phyloP scores from a whole-genome alignment of 2,329 filamentous ascomycete genomes.

The Epichloe baconii region DNA sequence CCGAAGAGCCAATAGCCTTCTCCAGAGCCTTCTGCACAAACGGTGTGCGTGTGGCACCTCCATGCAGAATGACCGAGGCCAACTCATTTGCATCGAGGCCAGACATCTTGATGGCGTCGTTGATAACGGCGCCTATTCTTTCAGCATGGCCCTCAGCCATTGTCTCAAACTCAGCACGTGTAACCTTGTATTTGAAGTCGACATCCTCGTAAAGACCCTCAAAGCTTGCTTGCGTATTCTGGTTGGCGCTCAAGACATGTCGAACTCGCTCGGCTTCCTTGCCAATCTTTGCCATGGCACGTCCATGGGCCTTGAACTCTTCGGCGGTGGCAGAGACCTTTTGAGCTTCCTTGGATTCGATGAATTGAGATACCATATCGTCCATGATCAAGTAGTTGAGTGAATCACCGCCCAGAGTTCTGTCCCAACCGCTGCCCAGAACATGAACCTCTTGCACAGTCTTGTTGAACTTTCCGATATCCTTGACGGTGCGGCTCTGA shows the following conservation, averaged over 20 bases:
- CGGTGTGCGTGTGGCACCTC: slow-evolving; percentile 78
- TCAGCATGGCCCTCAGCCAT: slow-evolving; percentile 55
- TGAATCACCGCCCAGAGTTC: slow-evolving; percentile 75
- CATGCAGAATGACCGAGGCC: slow-evolving; percentile 85
- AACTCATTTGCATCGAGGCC: slow-evolving; percentile 62
- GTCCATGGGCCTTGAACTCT: slow-evolving; percentile 60
- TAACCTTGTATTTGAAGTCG: slow-evolving; percentile 86
- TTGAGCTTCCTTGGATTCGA: slow-evolving; percentile 55
- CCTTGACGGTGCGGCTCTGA: slow-evolving; percentile 80
- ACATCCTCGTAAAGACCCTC: slow-evolving; percentile 86
- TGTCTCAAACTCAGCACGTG: slow-evolving; percentile 67
- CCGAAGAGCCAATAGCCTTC: slow-evolving; percentile 52
- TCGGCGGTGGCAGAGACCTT: slow-evolving; percentile 48
- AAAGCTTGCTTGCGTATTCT: slow-evolving; percentile 65
- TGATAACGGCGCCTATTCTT: slow-evolving; percentile 56
- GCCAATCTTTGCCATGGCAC: slow-evolving; percentile 77
- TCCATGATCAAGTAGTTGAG: slow-evolving; percentile 81
- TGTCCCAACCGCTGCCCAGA: slow-evolving; percentile 77
- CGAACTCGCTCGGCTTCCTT: slow-evolving; percentile 82
- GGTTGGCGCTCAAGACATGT: slow-evolving; percentile 87
- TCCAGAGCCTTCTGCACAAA: slow-evolving; percentile 89
- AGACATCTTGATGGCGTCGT: slow-evolving; percentile 61
- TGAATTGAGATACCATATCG: slow-evolving; percentile 73
- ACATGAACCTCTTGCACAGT: slow-evolving; percentile 92
- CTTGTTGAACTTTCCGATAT: slow-evolving; percentile 88